These are phyloP conservation scores for Xerophyta viscosa DNA, from an alignment of 106 monocot genomes.

Conservation along the genomic window DNA sequence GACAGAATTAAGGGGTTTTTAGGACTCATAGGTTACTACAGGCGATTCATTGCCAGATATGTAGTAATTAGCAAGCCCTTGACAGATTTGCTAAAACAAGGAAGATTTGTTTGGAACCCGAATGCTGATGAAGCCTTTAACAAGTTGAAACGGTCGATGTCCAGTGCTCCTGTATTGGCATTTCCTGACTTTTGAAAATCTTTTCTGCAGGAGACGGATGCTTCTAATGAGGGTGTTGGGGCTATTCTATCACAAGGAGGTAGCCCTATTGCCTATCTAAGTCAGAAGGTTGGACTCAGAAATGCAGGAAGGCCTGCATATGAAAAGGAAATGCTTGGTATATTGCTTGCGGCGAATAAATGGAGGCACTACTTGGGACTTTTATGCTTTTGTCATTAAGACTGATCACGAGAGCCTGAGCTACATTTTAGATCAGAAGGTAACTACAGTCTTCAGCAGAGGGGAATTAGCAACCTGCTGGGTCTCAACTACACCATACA, in stretches of 20 bases:
- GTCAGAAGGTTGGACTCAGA: background rate
- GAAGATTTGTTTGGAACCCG: slow-evolving; percentile 3
- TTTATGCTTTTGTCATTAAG: background rate
- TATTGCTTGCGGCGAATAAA: background rate
- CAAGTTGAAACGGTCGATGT: background rate
- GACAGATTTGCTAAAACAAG: slow-evolving; percentile 3
- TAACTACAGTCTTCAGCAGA: background rate
- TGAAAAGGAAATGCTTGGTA: slow-evolving; percentile 13
- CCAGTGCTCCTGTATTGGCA: slow-evolving; percentile 9
- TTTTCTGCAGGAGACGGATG: slow-evolving; percentile 15
- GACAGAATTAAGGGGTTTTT: slow-evolving; percentile 11
- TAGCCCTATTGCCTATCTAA: slow-evolving; percentile 12
- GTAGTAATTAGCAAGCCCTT: background rate
- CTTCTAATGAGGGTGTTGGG: slow-evolving; percentile 9
- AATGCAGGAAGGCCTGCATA: slow-evolving; percentile 7
- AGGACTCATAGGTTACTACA: slow-evolving; percentile 13
- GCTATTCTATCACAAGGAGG: slow-evolving; percentile 1
- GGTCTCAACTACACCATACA: slow-evolving; percentile 12
- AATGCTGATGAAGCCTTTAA: slow-evolving; percentile 1
- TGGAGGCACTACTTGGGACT: slow-evolving; percentile 7
- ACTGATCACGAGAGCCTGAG: slow-evolving; percentile 15
- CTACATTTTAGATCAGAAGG: background rate
- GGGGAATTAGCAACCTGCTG: slow-evolving; percentile 1
- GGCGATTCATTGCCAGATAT: background rate
- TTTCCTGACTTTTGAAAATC: slow-evolving; percentile 11